A percentile compares a stretch with the other conserved stretches of the same genome.
These are phyloP conservation scores for Aspergillus pseudoglaucus DNA, from an alignment of 2,329 filamentous ascomycete species.

Conservation along the genomic window DNA sequence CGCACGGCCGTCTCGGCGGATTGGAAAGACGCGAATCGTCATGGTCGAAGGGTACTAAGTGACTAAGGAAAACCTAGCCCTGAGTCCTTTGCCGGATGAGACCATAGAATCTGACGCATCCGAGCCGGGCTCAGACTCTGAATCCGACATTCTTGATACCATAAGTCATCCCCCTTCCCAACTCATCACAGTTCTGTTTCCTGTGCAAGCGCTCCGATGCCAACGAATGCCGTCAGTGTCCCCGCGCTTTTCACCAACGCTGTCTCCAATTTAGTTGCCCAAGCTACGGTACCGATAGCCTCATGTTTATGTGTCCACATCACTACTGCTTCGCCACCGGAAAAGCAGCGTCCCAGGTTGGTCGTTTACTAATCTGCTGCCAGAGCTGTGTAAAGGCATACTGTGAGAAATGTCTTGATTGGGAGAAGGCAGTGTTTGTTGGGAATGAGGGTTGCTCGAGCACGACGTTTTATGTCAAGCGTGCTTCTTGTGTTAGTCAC, in stretches of 20 bases:
- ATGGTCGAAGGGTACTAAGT: conserved; percentile 52
- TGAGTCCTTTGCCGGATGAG: conserved; percentile 42
- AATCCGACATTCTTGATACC: conserved; percentile 37
- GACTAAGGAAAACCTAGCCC: conserved; percentile 44
- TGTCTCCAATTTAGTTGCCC: conserved; percentile 37
- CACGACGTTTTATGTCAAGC: not conserved
- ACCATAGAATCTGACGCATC: conserved; percentile 45
- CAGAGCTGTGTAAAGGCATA: conserved; percentile 50
- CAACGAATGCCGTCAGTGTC: conserved; percentile 37
- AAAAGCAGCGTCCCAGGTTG: conserved; percentile 43
- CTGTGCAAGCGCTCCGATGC: conserved; percentile 3
- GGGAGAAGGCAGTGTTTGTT: conserved; percentile 44
- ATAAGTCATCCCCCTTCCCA: conserved; percentile 18
- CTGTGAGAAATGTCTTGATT: conserved; percentile 56
- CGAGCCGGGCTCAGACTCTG: not conserved
- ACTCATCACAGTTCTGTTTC: conserved; percentile 11
- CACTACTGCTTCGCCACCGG: conserved; percentile 52
- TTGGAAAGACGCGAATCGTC: conserved; percentile 53
- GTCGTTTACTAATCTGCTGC: conserved; percentile 44
- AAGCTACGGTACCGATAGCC: conserved; percentile 13
- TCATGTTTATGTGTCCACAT: conserved; percentile 45
- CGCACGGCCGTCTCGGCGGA: conserved; percentile 43
- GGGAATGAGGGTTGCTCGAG: conserved; percentile 20
- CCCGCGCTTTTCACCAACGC: conserved; percentile 47
- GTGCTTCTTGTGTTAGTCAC: not conserved